Conservation (phyloP, 306 rosid genomes). For the Argentina anserina region DNA sequence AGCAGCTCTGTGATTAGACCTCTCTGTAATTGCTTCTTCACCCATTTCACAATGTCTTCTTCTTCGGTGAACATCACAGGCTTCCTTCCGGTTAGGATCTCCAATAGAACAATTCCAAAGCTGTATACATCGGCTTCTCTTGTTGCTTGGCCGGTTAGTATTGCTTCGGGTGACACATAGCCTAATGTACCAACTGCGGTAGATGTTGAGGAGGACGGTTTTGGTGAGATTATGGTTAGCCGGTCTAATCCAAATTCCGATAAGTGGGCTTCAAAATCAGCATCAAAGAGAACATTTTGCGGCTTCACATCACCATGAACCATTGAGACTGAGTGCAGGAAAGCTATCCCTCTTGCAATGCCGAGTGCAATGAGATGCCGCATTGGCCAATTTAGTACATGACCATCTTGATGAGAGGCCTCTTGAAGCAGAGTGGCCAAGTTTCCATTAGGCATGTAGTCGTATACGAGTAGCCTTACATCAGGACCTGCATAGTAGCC, state of each 20-base stretch:
- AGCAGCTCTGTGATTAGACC: slow-evolving; percentile 64
- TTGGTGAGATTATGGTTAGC: slow-evolving; percentile 43
- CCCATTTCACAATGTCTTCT: slow-evolving; percentile 88
- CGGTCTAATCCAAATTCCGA: slow-evolving; percentile 77
- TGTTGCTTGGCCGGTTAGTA: slow-evolving; percentile 51
- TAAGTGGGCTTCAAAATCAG: slow-evolving; percentile 84
- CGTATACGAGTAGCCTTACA: slow-evolving; percentile 64
- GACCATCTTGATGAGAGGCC: slow-evolving; percentile 86
- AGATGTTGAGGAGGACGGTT: slow-evolving; percentile 51
- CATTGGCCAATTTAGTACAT: slow-evolving; percentile 90
- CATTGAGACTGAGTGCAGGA: slow-evolving; percentile 56
- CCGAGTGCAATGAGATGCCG: slow-evolving; percentile 85
- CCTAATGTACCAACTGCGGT: slow-evolving; percentile 65
- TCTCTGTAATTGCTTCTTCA: slow-evolving; percentile 63
- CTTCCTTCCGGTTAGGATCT: slow-evolving; percentile 72
- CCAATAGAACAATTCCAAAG: slow-evolving; percentile 73
- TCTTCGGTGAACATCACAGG: slow-evolving; percentile 74
- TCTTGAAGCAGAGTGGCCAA: slow-evolving; percentile 75
- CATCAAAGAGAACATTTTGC: slow-evolving; percentile 72
- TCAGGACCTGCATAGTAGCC: slow-evolving; percentile 82
- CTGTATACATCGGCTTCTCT: slow-evolving; percentile 76
- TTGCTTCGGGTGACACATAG: slow-evolving; percentile 70
- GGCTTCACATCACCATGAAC: slow-evolving; percentile 83
- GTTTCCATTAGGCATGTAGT: slow-evolving; percentile 92
- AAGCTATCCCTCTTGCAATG: slow-evolving; percentile 71